Evolutionary conservation across 73 alveolate species (phyloP).

Genomic region (Uronychia binucleata): DNA sequence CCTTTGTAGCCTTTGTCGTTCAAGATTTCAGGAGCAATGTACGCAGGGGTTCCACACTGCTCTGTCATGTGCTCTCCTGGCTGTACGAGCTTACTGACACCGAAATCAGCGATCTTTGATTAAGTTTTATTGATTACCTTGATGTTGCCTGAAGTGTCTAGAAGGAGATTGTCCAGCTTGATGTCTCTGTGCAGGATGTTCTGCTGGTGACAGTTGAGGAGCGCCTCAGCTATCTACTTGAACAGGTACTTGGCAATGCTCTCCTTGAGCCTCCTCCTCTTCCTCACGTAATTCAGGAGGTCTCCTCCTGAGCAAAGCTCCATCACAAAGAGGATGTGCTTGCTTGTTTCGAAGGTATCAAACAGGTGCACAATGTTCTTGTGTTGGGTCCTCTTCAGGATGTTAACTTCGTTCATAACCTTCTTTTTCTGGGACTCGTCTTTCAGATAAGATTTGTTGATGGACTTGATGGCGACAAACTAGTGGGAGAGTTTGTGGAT

Average conservation of each 20-base stretch:
- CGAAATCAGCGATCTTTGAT: slow-evolving; percentile 74
- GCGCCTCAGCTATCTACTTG: slow-evolving; percentile 84
- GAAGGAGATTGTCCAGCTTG: slow-evolving; percentile 93
- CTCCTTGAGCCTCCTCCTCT: slow-evolving; percentile 82
- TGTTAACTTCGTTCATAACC: slow-evolving; percentile 4
- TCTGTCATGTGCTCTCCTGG: slow-evolving; percentile 61
- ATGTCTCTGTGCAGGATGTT: slow-evolving; percentile 96
- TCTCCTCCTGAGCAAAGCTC: slow-evolving; percentile 30
- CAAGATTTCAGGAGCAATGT: slow-evolving; percentile 50
- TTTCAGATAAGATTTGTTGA: slow-evolving; percentile 12
- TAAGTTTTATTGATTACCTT: slow-evolving; percentile 7
- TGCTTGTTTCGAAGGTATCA: slow-evolving; percentile 9
- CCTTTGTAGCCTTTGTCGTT: slow-evolving; percentile 16
- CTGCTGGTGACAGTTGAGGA: slow-evolving; percentile 79
- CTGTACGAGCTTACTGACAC: slow-evolving; percentile 63
- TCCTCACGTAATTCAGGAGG: background rate
- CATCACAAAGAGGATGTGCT: slow-evolving; percentile 1
- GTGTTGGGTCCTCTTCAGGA: background rate
- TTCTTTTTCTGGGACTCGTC: background rate
- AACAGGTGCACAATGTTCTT: background rate
- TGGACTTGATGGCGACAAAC: slow-evolving; percentile 29
- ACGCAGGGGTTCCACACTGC: slow-evolving; percentile 70
- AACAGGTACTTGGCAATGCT: slow-evolving; percentile 82
- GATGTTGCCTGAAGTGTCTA: slow-evolving; percentile 83
- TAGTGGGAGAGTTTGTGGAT: slow-evolving; percentile 10